Evolutionary conservation across 2,329 filamentous ascomycete species (phyloP).

Genomic region (Byssothecium circinans): DNA sequence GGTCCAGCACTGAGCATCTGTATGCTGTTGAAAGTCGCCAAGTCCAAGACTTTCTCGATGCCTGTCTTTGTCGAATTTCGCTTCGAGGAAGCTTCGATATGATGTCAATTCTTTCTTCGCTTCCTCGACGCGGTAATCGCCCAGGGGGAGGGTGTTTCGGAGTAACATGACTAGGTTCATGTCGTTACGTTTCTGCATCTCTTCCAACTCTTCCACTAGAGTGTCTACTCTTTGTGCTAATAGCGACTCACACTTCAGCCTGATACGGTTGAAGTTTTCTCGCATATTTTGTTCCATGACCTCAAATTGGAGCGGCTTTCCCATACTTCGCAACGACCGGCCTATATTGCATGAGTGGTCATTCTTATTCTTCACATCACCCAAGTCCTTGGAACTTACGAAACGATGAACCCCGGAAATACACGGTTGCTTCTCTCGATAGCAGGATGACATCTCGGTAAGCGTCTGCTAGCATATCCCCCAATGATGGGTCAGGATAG

Average conservation of each 20-base stretch:
- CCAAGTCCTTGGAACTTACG: slow-evolving; percentile 3
- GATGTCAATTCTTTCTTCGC: neutral
- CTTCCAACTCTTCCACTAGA: neutral
- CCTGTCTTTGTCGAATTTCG: slow-evolving; percentile 5
- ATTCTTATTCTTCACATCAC: no score
- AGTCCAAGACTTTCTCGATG: slow-evolving; percentile 1
- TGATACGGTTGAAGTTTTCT: slow-evolving; percentile 1
- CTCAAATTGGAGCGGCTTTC: slow-evolving; percentile 1
- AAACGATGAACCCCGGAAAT: slow-evolving; percentile 3
- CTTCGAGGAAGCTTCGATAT: slow-evolving; percentile 1
- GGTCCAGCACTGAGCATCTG: neutral
- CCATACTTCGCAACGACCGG: neutral
- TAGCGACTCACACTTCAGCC: slow-evolving; percentile 3
- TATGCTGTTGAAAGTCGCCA: neutral
- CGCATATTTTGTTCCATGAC: neutral
- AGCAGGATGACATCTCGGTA: slow-evolving; percentile 11
- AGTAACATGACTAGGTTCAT: neutral
- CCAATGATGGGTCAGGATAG: slow-evolving; percentile 7
- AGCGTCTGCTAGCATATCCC: slow-evolving; percentile 5
- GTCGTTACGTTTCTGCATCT: neutral
- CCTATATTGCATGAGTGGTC: neutral
- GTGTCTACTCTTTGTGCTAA: slow-evolving; percentile 3
- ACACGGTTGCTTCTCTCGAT: slow-evolving; percentile 8
- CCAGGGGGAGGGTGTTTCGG: neutral
- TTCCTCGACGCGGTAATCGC: neutral